Percentiles rank a stretch among this genome's conserved stretches.
Conservation (phyloP, 371 early-diverging fungal species). For the Mycotypha africana region DNA sequence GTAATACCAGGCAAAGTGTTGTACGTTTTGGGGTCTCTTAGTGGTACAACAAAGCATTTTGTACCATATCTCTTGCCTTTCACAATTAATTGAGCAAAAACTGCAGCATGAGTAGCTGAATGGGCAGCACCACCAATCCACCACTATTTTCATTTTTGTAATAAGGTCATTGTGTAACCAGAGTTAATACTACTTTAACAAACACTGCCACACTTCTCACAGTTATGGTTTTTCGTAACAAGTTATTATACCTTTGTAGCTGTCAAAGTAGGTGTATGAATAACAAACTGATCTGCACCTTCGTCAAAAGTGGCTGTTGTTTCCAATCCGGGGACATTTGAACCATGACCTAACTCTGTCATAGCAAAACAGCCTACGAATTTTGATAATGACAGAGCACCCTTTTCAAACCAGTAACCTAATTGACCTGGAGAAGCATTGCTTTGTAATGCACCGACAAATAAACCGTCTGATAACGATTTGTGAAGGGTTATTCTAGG, state of each 20-base stretch:
- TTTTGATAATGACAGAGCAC: conserved; percentile 76
- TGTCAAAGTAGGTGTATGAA: conserved; percentile 88
- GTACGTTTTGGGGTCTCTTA: conserved; percentile 61
- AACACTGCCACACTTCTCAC: too few species aligned
- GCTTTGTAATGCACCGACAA: conserved; percentile 86
- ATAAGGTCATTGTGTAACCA: too few species aligned
- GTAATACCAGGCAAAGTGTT: conserved; percentile 54
- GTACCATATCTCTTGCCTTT: conserved; percentile 74
- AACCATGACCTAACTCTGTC: conserved; percentile 89
- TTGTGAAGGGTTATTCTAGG: too few species aligned
- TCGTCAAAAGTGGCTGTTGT: conserved; percentile 91
- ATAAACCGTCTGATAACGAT: conserved; percentile 58
- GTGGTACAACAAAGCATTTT: conserved; percentile 72
- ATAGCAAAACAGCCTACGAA: conserved; percentile 90
- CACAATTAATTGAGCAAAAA: conserved; percentile 78
- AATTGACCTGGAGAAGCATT: conserved; percentile 85
- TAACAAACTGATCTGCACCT: conserved; percentile 77
- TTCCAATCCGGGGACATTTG: conserved; percentile 90
- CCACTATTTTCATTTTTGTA: too few species aligned
- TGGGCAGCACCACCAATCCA: conserved; percentile 96
- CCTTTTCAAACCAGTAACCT: conserved; percentile 84
- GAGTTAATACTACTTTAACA: too few species aligned
- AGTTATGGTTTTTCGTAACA: too few species aligned
- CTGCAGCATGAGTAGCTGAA: conserved; percentile 78
- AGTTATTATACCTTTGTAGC: conserved; percentile 77